Conservation (phyloP, 192 early-diverging fungal genomes). For the Entomortierella chlamydospora region DNA sequence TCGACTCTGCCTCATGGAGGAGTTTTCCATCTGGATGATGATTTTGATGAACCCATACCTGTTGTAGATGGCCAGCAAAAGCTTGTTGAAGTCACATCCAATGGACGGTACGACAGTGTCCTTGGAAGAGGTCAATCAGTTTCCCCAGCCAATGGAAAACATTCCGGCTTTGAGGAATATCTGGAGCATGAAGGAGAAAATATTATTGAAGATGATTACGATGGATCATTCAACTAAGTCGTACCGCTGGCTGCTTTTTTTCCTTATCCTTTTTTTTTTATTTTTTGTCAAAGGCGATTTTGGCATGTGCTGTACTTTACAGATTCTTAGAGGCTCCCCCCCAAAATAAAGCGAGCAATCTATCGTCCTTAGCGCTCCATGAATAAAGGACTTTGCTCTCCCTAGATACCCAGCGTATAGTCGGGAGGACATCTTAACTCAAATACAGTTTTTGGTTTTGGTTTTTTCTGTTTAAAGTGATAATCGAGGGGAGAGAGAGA, state of each 20-base stretch:
- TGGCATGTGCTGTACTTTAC: no score
- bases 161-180: slow-evolving; percentile 1
- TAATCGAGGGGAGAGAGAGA: no score
- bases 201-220: slow-evolving; percentile 18
- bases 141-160: background rate
- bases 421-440: no score
- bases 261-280: slow-evolving; percentile 12
- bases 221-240: slow-evolving; percentile 23
- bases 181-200: slow-evolving; percentile 19
- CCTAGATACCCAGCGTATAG: no score
- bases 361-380: no score
- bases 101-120: slow-evolving; percentile 1
- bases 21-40: slow-evolving; percentile 46
- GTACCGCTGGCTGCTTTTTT: slow-evolving; percentile 9
- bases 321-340: no score
- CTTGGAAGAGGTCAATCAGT: background rate
- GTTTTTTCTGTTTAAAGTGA: no score
- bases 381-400: no score
- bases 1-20: slow-evolving; percentile 44
- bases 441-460: no score
- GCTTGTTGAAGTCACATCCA: background rate
- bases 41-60: slow-evolving; percentile 5
- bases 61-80: slow-evolving; percentile 2
- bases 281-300: background rate
- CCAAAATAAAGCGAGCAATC: no score